Evolutionary conservation across 495 filamentous ascomycete genomes (phyloP).

Genomic region (Neurospora terricola): DNA sequence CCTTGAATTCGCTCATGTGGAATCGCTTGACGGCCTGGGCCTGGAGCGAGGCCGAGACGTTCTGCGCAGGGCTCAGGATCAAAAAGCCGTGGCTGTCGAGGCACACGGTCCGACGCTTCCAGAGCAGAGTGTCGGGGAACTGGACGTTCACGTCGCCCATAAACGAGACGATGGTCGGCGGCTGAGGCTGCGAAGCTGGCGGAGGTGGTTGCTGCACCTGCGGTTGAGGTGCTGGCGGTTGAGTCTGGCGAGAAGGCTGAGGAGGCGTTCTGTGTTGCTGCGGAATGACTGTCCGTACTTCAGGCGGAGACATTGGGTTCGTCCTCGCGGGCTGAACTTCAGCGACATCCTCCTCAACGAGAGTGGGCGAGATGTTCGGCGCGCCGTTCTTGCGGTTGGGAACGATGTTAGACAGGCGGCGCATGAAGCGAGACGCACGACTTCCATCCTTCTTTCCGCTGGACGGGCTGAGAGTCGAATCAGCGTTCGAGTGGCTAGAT

Average conservation of each 20-base stretch:
- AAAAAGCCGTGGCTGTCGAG: constrained; percentile 70
- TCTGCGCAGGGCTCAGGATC: constrained; percentile 51
- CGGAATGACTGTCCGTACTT: not conserved
- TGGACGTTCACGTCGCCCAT: constrained; percentile 89
- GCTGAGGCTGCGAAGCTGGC: constrained; percentile 17
- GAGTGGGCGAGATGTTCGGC: constrained; percentile 45
- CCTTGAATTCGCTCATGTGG: constrained; percentile 69
- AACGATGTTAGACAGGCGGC: constrained; percentile 62
- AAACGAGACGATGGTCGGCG: constrained; percentile 41
- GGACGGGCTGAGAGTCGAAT: constrained; percentile 13
- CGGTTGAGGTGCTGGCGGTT: constrained; percentile 18
- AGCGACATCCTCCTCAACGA: constrained; percentile 51
- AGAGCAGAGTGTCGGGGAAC: constrained; percentile 84
- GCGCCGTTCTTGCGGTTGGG: constrained; percentile 48
- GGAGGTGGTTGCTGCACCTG: not conserved
- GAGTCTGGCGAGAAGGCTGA: constrained; percentile 11
- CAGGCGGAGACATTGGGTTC: not conserved
- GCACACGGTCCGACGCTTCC: constrained; percentile 78
- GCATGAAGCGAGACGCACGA: constrained; percentile 67
- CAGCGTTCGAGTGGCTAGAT: constrained; percentile 8
- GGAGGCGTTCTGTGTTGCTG: not conserved
- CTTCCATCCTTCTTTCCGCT: constrained; percentile 49
- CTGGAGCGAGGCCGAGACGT: constrained; percentile 28
- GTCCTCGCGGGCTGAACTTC: constrained; percentile 30
- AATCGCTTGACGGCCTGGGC: constrained; percentile 53